Conservation (phyloP, 805 yeast genomes). For the Saccharomycopsis oosterbeekiorum region DNA sequence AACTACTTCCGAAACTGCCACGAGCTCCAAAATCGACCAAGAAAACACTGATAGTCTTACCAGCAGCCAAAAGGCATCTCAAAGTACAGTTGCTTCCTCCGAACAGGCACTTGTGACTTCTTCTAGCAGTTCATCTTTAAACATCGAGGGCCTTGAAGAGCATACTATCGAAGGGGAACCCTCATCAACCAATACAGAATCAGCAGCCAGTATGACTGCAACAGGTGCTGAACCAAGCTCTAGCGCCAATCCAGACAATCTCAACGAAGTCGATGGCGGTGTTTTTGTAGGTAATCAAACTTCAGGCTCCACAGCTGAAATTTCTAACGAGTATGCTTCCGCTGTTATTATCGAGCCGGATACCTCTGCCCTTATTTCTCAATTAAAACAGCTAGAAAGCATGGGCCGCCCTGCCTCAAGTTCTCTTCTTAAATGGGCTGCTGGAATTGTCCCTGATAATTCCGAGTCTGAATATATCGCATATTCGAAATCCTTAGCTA, state of each 20-base stretch:
- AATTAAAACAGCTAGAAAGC: not conserved
- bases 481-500: not conserved
- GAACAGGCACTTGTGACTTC: too few species aligned
- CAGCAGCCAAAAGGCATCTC: too few species aligned
- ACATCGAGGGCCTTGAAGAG: not conserved
- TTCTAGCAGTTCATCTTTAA: not conserved
- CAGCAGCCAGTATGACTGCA: not conserved
- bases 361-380: not conserved
- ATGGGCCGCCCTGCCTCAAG: not conserved
- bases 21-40: too few species aligned
- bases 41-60: too few species aligned
- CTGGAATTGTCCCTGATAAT: not conserved
- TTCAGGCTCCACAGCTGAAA: not conserved
- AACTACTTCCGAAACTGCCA: not conserved
- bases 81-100: too few species aligned
- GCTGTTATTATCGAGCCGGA: not conserved
- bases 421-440: not conserved
- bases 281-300: not conserved
- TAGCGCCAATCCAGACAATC: not conserved
- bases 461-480: not conserved
- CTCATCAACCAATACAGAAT: not conserved
- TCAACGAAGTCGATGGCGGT: not conserved
- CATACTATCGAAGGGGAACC: not conserved
- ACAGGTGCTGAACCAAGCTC: not conserved
- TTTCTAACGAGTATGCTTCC: not conserved